These are phyloP conservation scores for Podospora pseudocomata DNA, from an alignment of 495 filamentous ascomycete genomes.

Conservation along the genomic window DNA sequence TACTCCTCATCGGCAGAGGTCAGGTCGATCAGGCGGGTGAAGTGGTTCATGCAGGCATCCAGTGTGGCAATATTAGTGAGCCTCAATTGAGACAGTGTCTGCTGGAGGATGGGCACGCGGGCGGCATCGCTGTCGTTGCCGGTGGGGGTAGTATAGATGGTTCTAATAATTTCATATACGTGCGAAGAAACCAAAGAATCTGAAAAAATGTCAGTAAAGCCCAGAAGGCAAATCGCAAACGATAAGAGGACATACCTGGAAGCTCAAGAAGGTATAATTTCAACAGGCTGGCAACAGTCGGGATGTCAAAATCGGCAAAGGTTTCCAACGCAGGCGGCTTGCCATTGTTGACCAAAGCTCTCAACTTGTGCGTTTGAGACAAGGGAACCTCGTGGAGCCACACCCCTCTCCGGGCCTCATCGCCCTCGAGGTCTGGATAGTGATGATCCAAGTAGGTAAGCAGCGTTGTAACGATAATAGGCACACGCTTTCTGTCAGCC, in stretches of 20 bases:
- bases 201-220: conserved; percentile 32
- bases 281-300: conserved; percentile 87
- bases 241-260: conserved; percentile 60
- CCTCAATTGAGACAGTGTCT: conserved; percentile 88
- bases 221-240: not conserved
- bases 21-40: conserved; percentile 92
- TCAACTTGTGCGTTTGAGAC: conserved; percentile 77
- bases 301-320: conserved; percentile 82
- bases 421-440: conserved; percentile 96
- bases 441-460: conserved; percentile 93
- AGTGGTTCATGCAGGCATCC: conserved; percentile 96
- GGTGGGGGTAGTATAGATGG: conserved; percentile 84
- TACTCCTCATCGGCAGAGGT: conserved; percentile 93
- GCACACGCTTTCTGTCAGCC: conserved; percentile 92
- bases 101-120: conserved; percentile 89
- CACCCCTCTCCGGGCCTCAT: conserved; percentile 86
- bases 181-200: conserved; percentile 97
- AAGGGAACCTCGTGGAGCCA: conserved; percentile 94
- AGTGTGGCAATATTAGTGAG: conserved; percentile 98
- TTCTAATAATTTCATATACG: conserved; percentile 98
- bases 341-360: conserved; percentile 79
- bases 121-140: conserved; percentile 62
- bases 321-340: conserved; percentile 73
- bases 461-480: conserved; percentile 85
- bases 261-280: conserved; percentile 96